These are phyloP conservation scores for Cryptomeria japonica DNA, from an alignment of 75 land plant species.

Conservation along the genomic window DNA sequence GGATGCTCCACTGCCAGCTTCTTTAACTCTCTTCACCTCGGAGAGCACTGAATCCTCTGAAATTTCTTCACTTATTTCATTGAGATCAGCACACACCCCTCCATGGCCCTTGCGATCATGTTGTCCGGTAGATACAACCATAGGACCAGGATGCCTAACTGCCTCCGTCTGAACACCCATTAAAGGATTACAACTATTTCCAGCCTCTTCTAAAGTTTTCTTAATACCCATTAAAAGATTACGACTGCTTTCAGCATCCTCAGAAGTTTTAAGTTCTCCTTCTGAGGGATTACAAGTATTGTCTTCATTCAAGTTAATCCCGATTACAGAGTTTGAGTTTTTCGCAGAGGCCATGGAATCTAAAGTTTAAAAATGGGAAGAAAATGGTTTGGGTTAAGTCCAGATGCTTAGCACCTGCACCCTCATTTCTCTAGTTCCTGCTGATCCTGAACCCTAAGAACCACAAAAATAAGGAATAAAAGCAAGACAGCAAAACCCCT, in stretches of 20 bases:
- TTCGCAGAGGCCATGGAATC: not conserved
- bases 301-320: not conserved
- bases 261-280: not conserved
- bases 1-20: not conserved
- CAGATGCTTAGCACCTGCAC: not conserved
- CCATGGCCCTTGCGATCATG: not conserved
- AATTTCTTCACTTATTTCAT: not conserved
- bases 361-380: not conserved
- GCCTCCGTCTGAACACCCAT: not conserved
- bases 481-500: not conserved
- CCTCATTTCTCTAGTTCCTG: not conserved
- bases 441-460: not conserved
- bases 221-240: not conserved
- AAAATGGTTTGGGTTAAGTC: not conserved
- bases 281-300: not conserved
- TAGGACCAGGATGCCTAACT: not conserved
- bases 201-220: not conserved
- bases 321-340: not conserved
- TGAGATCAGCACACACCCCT: not conserved
- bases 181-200: not conserved
- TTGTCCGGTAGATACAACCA: not conserved
- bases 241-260: not conserved
- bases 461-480: not conserved
- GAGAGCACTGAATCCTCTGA: not conserved
- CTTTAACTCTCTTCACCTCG: not conserved